These are phyloP conservation scores for Cyberlindnera maritima DNA, from an alignment of 805 yeast genomes.

Conservation along the genomic window DNA sequence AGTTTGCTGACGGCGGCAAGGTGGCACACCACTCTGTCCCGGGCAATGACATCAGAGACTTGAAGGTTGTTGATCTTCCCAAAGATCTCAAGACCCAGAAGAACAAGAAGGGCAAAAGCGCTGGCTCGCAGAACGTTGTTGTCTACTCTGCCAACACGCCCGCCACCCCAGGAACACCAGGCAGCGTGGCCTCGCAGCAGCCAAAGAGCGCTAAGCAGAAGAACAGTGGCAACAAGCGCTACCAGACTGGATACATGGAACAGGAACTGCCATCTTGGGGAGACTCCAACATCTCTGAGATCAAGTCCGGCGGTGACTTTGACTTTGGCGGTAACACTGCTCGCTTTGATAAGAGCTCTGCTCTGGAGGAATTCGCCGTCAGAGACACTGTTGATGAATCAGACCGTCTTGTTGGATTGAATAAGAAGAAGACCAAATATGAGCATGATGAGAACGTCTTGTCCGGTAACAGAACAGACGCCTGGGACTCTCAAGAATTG, in stretches of 20 bases:
- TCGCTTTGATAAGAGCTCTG: constrained; percentile 76
- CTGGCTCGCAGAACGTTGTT: constrained; percentile 6
- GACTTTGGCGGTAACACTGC: constrained; percentile 82
- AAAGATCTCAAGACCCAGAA: constrained; percentile 24
- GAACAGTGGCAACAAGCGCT: neutral
- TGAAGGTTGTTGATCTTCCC: constrained; percentile 58
- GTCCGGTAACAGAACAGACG: constrained; percentile 12
- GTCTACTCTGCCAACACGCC: constrained; percentile 5
- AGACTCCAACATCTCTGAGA: constrained; percentile 42
- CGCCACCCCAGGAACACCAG: constrained; percentile 11
- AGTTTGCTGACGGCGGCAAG: constrained; percentile 37
- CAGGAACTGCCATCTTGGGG: constrained; percentile 39
- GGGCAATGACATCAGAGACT: constrained; percentile 46
- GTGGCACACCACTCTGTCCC: constrained; percentile 22
- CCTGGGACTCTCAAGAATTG: constrained; percentile 14
- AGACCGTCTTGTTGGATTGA: constrained; percentile 72
- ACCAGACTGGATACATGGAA: constrained; percentile 1
- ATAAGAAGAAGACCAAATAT: constrained; percentile 53
- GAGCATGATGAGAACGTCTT: constrained; percentile 73
- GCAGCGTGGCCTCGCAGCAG: constrained; percentile 2
- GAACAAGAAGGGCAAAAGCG: constrained; percentile 9
- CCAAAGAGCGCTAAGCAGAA: constrained; percentile 15
- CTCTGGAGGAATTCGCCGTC: constrained; percentile 71
- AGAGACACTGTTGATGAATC: constrained; percentile 59
- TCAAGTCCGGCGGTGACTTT: constrained; percentile 60